phyloP scores from a whole-genome alignment of 2,329 filamentous ascomycete species.

The Talaromyces sp. region DNA sequence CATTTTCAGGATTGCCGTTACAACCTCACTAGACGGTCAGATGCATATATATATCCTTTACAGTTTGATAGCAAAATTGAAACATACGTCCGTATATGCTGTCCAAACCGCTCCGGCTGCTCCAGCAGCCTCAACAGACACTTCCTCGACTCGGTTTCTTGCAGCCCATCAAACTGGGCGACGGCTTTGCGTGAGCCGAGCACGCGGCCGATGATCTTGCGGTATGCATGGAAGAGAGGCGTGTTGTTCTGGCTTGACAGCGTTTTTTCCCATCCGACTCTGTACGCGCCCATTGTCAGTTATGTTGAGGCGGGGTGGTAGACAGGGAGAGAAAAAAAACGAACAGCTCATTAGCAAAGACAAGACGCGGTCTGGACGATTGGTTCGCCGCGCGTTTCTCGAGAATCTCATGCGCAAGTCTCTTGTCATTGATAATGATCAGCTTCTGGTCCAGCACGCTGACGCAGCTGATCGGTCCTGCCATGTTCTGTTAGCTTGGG shows the following conservation, averaged over 20 bases:
- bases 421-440: conserved; percentile 29
- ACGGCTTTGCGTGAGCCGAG: conserved; percentile 40
- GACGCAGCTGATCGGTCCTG: conserved; percentile 32
- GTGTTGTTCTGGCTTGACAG: conserved; percentile 31
- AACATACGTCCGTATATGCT: conserved; percentile 38
- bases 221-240: conserved; percentile 33
- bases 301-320: neutral
- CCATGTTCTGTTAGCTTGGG: neutral
- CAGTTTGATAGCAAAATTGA: neutral
- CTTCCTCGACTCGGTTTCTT: conserved; percentile 40
- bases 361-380: conserved; percentile 23
- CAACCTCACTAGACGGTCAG: neutral
- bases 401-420: conserved; percentile 27
- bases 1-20: conserved; percentile 36
- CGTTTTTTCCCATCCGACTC: conserved; percentile 34
- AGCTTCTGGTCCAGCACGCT: conserved; percentile 29
- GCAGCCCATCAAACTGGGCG: conserved; percentile 34
- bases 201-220: conserved; percentile 40
- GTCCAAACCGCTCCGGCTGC: conserved; percentile 29
- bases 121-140: conserved; percentile 40
- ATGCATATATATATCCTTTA: neutral
- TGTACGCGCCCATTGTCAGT: conserved; percentile 2
- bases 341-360: conserved; percentile 33
- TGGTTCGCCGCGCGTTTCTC: conserved; percentile 23
- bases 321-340: neutral